A percentile compares a stretch with the other conserved stretches of the same genome.
These are phyloP conservation scores for Ustilago shanxiensis DNA, from an alignment of 1,284 basidiomycete species.

Conservation along the genomic window DNA sequence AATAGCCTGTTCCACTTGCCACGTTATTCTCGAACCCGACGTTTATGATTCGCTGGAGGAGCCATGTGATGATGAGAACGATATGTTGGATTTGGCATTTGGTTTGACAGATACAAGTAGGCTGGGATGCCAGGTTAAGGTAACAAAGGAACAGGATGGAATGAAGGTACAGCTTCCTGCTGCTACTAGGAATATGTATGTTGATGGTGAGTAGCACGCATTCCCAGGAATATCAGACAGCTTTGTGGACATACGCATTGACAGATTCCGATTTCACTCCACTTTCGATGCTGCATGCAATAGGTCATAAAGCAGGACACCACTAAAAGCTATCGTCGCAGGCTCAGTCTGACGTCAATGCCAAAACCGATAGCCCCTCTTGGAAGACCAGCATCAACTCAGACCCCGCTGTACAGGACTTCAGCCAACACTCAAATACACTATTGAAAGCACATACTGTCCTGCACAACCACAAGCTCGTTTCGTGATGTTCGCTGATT, in stretches of 20 bases:
- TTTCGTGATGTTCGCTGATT: too few species aligned
- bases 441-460: too few species aligned
- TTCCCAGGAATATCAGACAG: neutral
- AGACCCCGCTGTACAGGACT: too few species aligned
- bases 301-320: slow-evolving; percentile 54
- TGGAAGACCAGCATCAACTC: neutral
- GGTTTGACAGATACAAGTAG: slow-evolving; percentile 86
- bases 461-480: too few species aligned
- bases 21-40: slow-evolving; percentile 87
- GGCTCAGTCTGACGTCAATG: neutral
- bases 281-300: neutral
- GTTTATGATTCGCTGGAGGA: slow-evolving; percentile 88
- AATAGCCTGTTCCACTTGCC: slow-evolving; percentile 97
- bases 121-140: slow-evolving; percentile 82
- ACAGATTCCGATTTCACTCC: neutral
- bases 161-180: slow-evolving; percentile 87
- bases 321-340: slow-evolving; percentile 18
- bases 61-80: slow-evolving; percentile 92
- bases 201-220: slow-evolving; percentile 76
- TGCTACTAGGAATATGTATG: slow-evolving; percentile 97
- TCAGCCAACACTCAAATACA: neutral
- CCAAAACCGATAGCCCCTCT: neutral
- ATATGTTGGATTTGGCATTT: slow-evolving; percentile 97
- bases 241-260: neutral
- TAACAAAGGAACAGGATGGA: slow-evolving; percentile 86